These are phyloP conservation scores for Raddia guianensis DNA, from an alignment of 176 grass and related monocot genomes.

Conservation along the genomic window DNA sequence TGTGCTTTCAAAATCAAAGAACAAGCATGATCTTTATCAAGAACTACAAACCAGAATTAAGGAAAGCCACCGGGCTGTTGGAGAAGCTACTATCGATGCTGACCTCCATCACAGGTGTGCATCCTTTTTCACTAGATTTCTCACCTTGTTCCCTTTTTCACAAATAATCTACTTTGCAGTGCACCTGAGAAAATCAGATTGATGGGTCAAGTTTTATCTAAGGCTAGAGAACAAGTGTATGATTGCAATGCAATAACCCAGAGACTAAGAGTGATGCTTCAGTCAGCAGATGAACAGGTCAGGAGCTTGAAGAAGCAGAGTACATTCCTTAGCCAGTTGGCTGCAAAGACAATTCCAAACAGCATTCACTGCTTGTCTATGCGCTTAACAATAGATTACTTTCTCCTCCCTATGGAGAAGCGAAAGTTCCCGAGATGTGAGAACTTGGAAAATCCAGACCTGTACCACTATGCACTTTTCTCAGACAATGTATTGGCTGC, in stretches of 20 bases:
- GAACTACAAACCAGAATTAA: slow-evolving; percentile 78
- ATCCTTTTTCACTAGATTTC: slow-evolving; percentile 31
- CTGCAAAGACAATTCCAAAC: slow-evolving; percentile 98
- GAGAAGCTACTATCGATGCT: slow-evolving; percentile 83
- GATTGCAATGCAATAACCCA: slow-evolving; percentile 85
- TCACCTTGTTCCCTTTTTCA: slow-evolving; percentile 31
- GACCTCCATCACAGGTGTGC: slow-evolving; percentile 83
- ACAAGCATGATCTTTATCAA: slow-evolving; percentile 70
- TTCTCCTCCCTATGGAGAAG: slow-evolving; percentile 82
- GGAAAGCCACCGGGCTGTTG: slow-evolving; percentile 87
- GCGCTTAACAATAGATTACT: slow-evolving; percentile 92
- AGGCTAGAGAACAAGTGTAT: slow-evolving; percentile 86
- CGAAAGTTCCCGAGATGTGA: slow-evolving; percentile 67
- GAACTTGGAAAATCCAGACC: slow-evolving; percentile 86
- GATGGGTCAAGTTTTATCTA: slow-evolving; percentile 88
- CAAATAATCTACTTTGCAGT: slow-evolving; percentile 48
- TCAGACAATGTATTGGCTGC: slow-evolving; percentile 97
- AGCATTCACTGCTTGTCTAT: slow-evolving; percentile 96
- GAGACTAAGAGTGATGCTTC: slow-evolving; percentile 87
- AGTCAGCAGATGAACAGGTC: slow-evolving; percentile 95
- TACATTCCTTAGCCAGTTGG: slow-evolving; percentile 96
- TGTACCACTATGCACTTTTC: slow-evolving; percentile 98
- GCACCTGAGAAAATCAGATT: slow-evolving; percentile 82
- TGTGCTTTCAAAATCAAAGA: slow-evolving; percentile 69
- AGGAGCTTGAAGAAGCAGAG: slow-evolving; percentile 97